These are phyloP conservation scores for Nigrospora oryzae DNA, from an alignment of 2,329 filamentous ascomycete genomes.

Conservation along the genomic window DNA sequence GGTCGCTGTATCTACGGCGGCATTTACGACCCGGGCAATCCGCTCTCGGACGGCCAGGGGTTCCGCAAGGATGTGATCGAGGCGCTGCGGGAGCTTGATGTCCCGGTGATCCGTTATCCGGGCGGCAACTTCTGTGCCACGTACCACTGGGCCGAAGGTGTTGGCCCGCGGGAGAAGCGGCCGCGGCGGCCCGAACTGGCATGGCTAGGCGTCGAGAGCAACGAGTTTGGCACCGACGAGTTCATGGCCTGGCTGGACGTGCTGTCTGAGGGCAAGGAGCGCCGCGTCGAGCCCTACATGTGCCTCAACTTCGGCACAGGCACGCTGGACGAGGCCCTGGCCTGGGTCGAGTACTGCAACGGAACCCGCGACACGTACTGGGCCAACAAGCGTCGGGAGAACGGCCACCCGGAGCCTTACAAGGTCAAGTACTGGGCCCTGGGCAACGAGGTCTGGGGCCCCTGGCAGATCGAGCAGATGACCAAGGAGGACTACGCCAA, in stretches of 20 bases:
- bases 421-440: constrained; percentile 80
- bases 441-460: constrained; percentile 65
- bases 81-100: constrained; percentile 63
- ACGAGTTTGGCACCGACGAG: constrained; percentile 78
- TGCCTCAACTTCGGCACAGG: constrained; percentile 77
- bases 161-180: constrained; percentile 64
- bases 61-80: constrained; percentile 74
- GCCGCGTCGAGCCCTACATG: constrained; percentile 68
- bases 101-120: constrained; percentile 72
- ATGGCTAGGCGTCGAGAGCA: constrained; percentile 69
- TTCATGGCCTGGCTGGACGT: constrained; percentile 74
- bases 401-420: constrained; percentile 71
- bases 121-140: constrained; percentile 81
- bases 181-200: constrained; percentile 64
- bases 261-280: constrained; percentile 50
- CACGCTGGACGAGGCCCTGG: constrained; percentile 47
- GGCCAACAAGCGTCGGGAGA: constrained; percentile 67
- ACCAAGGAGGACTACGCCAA: constrained; percentile 63
- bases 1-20: constrained; percentile 82
- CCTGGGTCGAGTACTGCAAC: constrained; percentile 85
- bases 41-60: constrained; percentile 64
- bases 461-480: constrained; percentile 60
- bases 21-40: constrained; percentile 70
- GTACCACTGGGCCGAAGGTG: constrained; percentile 77
- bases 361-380: constrained; percentile 70